Evolutionary conservation across 768 basidiomycete species (phyloP).

Genomic region (Xanthoconium stramineum): DNA sequence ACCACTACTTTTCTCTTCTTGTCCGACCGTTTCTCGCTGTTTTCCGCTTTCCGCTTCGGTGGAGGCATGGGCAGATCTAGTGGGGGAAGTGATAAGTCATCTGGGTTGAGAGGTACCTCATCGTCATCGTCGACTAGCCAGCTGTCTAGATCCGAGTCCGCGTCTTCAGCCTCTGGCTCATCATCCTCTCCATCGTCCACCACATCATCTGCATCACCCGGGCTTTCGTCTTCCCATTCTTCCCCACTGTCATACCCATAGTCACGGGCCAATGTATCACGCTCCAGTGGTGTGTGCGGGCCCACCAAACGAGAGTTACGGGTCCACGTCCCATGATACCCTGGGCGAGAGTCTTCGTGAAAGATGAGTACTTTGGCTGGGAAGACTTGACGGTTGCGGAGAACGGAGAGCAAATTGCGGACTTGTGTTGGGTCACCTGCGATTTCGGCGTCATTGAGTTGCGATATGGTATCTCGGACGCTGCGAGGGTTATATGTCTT

Average conservation of each 20-base stretch:
- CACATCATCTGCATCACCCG: slow-evolving; percentile 73
- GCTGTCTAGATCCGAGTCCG: slow-evolving; percentile 39
- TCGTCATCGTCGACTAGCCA: slow-evolving; percentile 66
- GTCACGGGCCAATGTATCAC: slow-evolving; percentile 75
- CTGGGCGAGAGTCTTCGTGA: slow-evolving; percentile 79
- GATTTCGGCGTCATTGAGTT: slow-evolving; percentile 76
- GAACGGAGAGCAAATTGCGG: slow-evolving; percentile 55
- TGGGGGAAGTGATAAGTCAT: slow-evolving; percentile 34
- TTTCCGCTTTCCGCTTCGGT: slow-evolving; percentile 67
- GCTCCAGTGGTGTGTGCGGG: slow-evolving; percentile 77
- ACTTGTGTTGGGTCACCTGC: slow-evolving; percentile 68
- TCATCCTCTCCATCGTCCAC: slow-evolving; percentile 61
- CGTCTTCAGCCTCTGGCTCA: slow-evolving; percentile 57
- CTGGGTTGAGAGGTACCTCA: slow-evolving; percentile 50
- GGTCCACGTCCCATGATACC: slow-evolving; percentile 95
- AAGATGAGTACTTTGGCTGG: slow-evolving; percentile 86
- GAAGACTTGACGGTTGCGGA: slow-evolving; percentile 59
- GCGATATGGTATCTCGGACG: slow-evolving; percentile 52
- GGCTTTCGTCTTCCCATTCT: slow-evolving; percentile 92
- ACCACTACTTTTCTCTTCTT: slow-evolving; percentile 79
- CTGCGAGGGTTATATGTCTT: slow-evolving; percentile 32
- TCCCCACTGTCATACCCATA: slow-evolving; percentile 93
- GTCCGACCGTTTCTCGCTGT: slow-evolving; percentile 38
- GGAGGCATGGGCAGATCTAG: slow-evolving; percentile 35
- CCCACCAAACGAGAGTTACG: slow-evolving; percentile 74